phyloP scores from a whole-genome alignment of 305 asterid species.

The Fraxinus velutina region DNA sequence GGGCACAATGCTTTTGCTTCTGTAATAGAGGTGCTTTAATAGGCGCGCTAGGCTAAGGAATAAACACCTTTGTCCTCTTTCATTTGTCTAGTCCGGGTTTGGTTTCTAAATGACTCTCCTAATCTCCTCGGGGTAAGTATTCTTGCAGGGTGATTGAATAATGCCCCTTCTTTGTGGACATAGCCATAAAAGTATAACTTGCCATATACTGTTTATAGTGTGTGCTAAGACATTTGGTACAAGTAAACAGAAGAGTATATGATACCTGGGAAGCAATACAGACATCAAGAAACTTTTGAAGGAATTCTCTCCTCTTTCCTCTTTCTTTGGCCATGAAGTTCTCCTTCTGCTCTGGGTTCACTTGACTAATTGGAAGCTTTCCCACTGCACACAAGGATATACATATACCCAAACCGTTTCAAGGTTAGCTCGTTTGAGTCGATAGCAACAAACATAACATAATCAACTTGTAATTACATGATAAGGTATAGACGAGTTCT shows the following conservation, averaged over 20 bases:
- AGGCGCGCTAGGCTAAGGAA: background rate
- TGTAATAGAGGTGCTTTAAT: background rate
- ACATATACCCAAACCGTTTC: background rate
- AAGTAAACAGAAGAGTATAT: background rate
- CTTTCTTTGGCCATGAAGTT: slow-evolving; percentile 48
- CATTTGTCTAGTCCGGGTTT: background rate
- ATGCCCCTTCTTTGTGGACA: background rate
- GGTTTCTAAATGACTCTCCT: background rate
- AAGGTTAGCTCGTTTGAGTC: background rate
- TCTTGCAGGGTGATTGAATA: background rate
- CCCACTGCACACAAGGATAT: slow-evolving; percentile 48
- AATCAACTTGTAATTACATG: background rate
- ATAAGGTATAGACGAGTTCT: background rate
- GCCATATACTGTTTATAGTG: background rate
- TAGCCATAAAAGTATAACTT: background rate
- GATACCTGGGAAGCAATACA: slow-evolving; percentile 52
- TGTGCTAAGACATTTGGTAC: background rate
- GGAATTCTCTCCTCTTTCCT: slow-evolving; percentile 52
- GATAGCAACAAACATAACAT: background rate
- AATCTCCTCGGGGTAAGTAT: background rate
- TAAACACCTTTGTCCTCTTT: background rate
- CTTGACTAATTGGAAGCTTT: slow-evolving; percentile 56
- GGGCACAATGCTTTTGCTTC: background rate
- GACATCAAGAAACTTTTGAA: slow-evolving; percentile 43
- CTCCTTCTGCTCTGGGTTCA: slow-evolving; percentile 56